Evolutionary conservation across 2,329 filamentous ascomycete species (phyloP).

Genomic region (Hypoxylon rubiginosum): DNA sequence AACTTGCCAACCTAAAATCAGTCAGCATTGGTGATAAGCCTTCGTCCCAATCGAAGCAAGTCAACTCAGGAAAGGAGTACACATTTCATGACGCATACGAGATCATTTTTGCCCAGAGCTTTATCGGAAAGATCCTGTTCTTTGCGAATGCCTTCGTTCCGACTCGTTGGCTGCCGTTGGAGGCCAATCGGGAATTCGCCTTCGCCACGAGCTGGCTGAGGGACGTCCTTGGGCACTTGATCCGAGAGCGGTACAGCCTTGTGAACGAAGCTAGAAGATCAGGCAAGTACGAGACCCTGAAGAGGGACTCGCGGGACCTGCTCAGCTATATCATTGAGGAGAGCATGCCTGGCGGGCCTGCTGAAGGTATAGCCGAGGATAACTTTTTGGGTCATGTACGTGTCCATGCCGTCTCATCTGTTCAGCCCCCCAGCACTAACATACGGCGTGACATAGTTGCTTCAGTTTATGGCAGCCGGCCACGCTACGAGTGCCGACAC

Average conservation of each 20-base stretch:
- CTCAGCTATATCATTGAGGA: slow-evolving; percentile 36
- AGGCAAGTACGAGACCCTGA: slow-evolving; percentile 24
- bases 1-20: slow-evolving; percentile 23
- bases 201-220: slow-evolving; percentile 19
- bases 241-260: slow-evolving; percentile 8
- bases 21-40: not conserved
- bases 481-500: slow-evolving; percentile 56
- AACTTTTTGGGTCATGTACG: slow-evolving; percentile 47
- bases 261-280: slow-evolving; percentile 13
- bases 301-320: slow-evolving; percentile 26
- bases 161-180: slow-evolving; percentile 18
- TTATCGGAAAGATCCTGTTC: slow-evolving; percentile 21
- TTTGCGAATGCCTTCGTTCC: slow-evolving; percentile 23
- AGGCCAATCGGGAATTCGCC: slow-evolving; percentile 19
- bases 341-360: slow-evolving; percentile 34
- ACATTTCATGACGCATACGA: slow-evolving; percentile 25
- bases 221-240: slow-evolving; percentile 16
- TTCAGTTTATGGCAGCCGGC: slow-evolving; percentile 56
- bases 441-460: slow-evolving; percentile 30
- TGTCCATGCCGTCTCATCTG: not conserved
- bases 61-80: not conserved
- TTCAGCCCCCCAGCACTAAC: not conserved
- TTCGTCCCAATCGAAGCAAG: not conserved
- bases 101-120: slow-evolving; percentile 17
- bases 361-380: slow-evolving; percentile 46